These are phyloP conservation scores for Cordyceps farinosa DNA, from an alignment of 2,329 filamentous ascomycete genomes.

Conservation along the genomic window DNA sequence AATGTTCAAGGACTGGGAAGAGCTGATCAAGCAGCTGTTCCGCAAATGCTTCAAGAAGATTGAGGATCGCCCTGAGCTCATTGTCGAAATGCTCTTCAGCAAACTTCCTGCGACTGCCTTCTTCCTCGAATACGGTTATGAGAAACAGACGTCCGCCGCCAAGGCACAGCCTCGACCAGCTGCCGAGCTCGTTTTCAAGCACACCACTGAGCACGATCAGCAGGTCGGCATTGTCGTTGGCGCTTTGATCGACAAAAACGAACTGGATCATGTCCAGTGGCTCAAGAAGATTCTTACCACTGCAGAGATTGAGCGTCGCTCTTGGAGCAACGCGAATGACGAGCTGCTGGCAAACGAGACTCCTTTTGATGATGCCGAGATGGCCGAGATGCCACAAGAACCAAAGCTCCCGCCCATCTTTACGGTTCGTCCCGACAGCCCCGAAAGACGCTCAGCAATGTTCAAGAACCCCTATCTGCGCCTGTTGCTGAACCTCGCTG, in stretches of 20 bases:
- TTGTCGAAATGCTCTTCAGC: slow-evolving; percentile 92
- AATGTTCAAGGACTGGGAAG: slow-evolving; percentile 87
- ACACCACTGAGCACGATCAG: slow-evolving; percentile 62
- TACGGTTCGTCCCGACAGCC: slow-evolving; percentile 58
- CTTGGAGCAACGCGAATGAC: slow-evolving; percentile 71
- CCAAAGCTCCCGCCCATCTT: slow-evolving; percentile 32
- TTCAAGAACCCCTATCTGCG: slow-evolving; percentile 88
- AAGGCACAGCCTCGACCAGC: slow-evolving; percentile 63
- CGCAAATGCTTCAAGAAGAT: slow-evolving; percentile 80
- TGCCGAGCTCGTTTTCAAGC: slow-evolving; percentile 79
- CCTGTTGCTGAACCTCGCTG: slow-evolving; percentile 74
- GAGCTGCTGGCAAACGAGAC: slow-evolving; percentile 46
- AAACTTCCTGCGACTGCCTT: slow-evolving; percentile 80
- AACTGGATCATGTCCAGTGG: slow-evolving; percentile 76
- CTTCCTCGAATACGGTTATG: slow-evolving; percentile 87
- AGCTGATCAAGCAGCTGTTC: slow-evolving; percentile 79
- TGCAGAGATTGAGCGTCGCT: slow-evolving; percentile 68
- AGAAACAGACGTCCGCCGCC: slow-evolving; percentile 70
- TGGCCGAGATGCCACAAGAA: slow-evolving; percentile 26
- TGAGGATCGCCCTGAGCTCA: slow-evolving; percentile 76
- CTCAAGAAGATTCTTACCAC: slow-evolving; percentile 66
- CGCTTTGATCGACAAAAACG: slow-evolving; percentile 74
- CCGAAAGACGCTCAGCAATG: slow-evolving; percentile 66
- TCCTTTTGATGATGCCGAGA: slow-evolving; percentile 32
- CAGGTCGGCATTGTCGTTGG: slow-evolving; percentile 79